Base-by-base conservation (phyloP, 768 basidiomycete genomes). In the Lactarius trivialis region DNA sequence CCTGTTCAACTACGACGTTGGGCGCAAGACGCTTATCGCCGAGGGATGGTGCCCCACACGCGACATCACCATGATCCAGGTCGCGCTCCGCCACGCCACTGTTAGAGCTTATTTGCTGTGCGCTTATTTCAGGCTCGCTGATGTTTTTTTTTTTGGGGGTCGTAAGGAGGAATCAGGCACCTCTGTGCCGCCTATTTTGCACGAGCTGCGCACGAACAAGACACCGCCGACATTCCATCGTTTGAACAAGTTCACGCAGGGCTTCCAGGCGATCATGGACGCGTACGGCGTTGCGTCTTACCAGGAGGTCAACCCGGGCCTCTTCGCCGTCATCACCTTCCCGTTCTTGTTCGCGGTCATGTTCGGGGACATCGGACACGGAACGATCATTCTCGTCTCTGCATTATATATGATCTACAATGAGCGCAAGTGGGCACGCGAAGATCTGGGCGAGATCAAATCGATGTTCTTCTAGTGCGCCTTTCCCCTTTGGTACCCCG, bases 311-410 rank as follows among this genome's bases (percentile, higher is more conserved):
- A 98, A 98, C 72, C 96, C 97, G 21, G 97, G 95, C 58, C 76
- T 98, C 32, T 96, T 96, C 74, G 93, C 92, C 0, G 78, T 91
- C 67, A 78, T 89, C 68, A 97, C 94, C 1, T 97, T 97, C 85
- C 97, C 97, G 0, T 98, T 99, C 85, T 76, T 99, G 67, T 99
- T 98, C 70, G 96, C 93, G 5, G 92, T 99, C 76, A 99, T 99
- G 97, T 99, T 99, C 72, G 97, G 97, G 70, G 97, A 99, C 75
- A 91, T 98, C 70, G 97, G 97, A 3, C 97, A 99, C 75, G 97
- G 93, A 33, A 77, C 84, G 63, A 85, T 98, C 70, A 89, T 91
- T 68, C 81, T 89, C 65, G 70, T 81, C 45, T 84, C 86, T 19
- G 96, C 92, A 3, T 60, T 86, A 2, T 85, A 82, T 61, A 93